Percentiles rank a stretch among this genome's conserved stretches.
These are phyloP conservation scores for Pseudozyma hubeiensis DNA, from an alignment of 1,284 basidiomycete species.

Conservation along the genomic window DNA sequence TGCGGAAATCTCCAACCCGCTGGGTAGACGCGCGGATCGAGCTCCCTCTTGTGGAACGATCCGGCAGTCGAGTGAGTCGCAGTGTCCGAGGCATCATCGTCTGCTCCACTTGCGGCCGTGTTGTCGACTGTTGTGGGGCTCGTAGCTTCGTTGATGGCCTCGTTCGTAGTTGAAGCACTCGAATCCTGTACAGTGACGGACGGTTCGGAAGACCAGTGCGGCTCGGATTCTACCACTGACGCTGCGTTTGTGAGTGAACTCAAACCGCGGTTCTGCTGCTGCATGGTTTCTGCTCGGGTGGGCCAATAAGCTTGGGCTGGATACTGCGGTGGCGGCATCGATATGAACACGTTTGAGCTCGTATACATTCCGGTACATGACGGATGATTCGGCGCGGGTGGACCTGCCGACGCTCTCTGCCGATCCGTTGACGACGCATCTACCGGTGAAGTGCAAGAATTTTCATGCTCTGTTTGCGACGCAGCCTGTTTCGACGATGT, in stretches of 20 bases:
- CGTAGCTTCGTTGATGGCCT: conserved; percentile 1
- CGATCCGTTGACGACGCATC: not conserved
- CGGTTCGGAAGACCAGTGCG: conserved; percentile 16
- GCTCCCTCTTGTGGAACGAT: conserved; percentile 10
- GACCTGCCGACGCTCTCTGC: not conserved
- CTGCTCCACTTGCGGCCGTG: conserved; percentile 10
- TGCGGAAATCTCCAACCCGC: conserved; percentile 25
- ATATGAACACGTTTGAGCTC: conserved; percentile 19
- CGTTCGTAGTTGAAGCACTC: conserved; percentile 12
- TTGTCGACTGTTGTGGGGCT: conserved; percentile 23
- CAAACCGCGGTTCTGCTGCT: conserved; percentile 19
- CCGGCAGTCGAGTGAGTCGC: conserved; percentile 7
- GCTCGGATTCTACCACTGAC: conserved; percentile 16
- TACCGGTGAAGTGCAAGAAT: not conserved
- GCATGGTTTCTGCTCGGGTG: conserved; percentile 12
- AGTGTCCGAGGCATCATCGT: conserved; percentile 14
- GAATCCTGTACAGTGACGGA: conserved; percentile 2
- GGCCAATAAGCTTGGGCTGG: conserved; percentile 34
- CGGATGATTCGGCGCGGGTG: not conserved
- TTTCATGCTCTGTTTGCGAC: not conserved
- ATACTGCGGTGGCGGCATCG: conserved; percentile 27
- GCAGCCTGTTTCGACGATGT: not conserved
- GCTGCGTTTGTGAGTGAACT: conserved; percentile 27
- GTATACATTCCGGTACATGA: not conserved
- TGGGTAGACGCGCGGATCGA: conserved; percentile 19